Conservation (phyloP, 225 moss, liverwort and hornwort species). For the Pleurozium schreberi region DNA sequence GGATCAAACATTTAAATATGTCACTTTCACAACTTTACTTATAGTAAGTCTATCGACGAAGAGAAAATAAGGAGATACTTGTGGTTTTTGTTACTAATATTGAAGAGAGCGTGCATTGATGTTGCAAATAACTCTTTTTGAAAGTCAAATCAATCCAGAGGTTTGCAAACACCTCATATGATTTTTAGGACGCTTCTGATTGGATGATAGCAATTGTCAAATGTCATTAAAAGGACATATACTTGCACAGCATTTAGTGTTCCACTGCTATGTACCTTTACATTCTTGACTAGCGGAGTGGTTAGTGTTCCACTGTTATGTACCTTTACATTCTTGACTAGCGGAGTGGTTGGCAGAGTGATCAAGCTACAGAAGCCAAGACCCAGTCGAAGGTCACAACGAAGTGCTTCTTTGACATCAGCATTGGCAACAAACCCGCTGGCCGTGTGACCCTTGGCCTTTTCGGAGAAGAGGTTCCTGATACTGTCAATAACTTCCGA, state of each 20-base stretch:
- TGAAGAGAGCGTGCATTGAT: not conserved
- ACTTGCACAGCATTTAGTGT: not conserved
- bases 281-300: not conserved
- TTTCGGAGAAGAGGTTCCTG: constrained; percentile 66
- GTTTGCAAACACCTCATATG: not conserved
- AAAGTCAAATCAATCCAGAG: not conserved
- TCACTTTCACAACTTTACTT: not conserved
- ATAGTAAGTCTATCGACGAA: not conserved
- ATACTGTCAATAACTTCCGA: constrained; percentile 74
- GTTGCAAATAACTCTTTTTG: not conserved
- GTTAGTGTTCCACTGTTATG: too few species aligned
- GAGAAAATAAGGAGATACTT: not conserved
- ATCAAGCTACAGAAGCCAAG: constrained; percentile 33
- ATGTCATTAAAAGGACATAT: not conserved
- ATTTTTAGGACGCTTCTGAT: not conserved
- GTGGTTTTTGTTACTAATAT: not conserved
- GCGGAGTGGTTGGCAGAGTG: constrained; percentile 13
- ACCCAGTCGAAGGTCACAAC: constrained; percentile 72
- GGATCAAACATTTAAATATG: not conserved
- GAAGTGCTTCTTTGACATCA: constrained; percentile 80
- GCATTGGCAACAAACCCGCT: constrained; percentile 40
- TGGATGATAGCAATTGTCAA: not conserved
- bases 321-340: not conserved
- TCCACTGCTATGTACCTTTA: not conserved
- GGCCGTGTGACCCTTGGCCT: constrained; percentile 67